Evolutionary conservation across 768 basidiomycete genomes (phyloP).

Genomic region (Psilocybe azurescens): DNA sequence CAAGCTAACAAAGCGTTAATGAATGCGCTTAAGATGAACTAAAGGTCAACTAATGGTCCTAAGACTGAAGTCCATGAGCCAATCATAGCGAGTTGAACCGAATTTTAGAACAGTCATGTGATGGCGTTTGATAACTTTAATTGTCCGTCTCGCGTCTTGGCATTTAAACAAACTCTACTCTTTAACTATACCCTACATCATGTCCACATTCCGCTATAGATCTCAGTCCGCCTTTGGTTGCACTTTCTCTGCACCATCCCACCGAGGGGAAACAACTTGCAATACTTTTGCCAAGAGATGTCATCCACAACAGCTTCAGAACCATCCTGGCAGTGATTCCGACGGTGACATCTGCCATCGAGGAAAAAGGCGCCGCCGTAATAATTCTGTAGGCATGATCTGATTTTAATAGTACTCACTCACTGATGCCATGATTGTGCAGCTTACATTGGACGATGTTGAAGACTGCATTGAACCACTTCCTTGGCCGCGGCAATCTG

Average conservation of each 20-base stretch:
- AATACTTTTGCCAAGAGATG: neutral
- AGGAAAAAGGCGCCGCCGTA: constrained; percentile 58
- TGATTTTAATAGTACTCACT: neutral
- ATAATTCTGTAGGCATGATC: constrained; percentile 44
- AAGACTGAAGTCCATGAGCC: neutral
- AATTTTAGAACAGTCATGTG: neutral
- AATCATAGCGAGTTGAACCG: neutral
- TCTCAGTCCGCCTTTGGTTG: constrained; percentile 16
- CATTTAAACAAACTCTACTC: neutral
- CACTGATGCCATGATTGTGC: neutral
- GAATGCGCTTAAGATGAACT: neutral
- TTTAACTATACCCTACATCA: constrained; percentile 4
- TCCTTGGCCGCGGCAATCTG: constrained; percentile 5
- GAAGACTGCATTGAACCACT: neutral
- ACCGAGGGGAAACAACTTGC: neutral
- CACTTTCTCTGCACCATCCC: constrained; percentile 5
- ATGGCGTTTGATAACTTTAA: constrained; percentile 7
- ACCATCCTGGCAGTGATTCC: neutral
- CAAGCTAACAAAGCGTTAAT: neutral
- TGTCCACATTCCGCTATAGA: constrained; percentile 20
- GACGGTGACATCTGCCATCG: constrained; percentile 58
- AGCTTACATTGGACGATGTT: neutral
- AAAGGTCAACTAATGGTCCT: neutral
- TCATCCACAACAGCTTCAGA: constrained; percentile 1
- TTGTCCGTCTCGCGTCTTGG: constrained; percentile 2